Evolutionary conservation across 208 protist genomes (phyloP).

Genomic region (Trypanosomatidae sp.): DNA sequence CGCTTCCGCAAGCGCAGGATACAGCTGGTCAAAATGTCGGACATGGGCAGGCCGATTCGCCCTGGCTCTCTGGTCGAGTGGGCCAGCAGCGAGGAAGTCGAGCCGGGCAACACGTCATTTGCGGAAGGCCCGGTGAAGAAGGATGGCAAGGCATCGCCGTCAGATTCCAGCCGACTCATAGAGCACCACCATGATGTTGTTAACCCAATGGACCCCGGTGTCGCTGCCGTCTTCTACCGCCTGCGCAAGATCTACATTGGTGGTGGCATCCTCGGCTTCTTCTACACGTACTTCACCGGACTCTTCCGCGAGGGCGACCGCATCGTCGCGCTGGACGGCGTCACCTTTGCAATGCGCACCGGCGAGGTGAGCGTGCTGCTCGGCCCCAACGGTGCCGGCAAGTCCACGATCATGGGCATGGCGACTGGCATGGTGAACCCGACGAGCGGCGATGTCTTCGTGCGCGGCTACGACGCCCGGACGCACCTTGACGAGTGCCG

Average conservation of each 20-base stretch:
- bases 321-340: constrained; percentile 56
- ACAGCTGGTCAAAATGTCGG: constrained; percentile 31
- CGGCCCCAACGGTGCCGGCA: constrained; percentile 86
- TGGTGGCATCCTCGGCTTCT: constrained; percentile 60
- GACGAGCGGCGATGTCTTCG: constrained; percentile 64
- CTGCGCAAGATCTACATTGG: constrained; percentile 64
- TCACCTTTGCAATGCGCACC: constrained; percentile 64
- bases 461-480: constrained; percentile 52
- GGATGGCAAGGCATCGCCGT: not conserved
- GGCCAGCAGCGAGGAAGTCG: constrained; percentile 2
- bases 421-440: constrained; percentile 70
- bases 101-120: constrained; percentile 2
- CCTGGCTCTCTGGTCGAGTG: constrained; percentile 24
- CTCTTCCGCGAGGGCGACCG: constrained; percentile 49
- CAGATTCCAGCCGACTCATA: constrained; percentile 19
- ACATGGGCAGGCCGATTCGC: constrained; percentile 26
- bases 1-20: constrained; percentile 34
- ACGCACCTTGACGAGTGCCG: constrained; percentile 62
- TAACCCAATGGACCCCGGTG: constrained; percentile 25
- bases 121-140: constrained; percentile 19
- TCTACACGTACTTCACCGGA: constrained; percentile 71
- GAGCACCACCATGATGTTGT: constrained; percentile 48
- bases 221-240: constrained; percentile 46
- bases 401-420: constrained; percentile 82
- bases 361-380: constrained; percentile 82